Evolutionary conservation across 352 stramenopile species (phyloP), one percentile per base, ranked within the genome.

Genomic region (Pythium phragmitis): DNA sequence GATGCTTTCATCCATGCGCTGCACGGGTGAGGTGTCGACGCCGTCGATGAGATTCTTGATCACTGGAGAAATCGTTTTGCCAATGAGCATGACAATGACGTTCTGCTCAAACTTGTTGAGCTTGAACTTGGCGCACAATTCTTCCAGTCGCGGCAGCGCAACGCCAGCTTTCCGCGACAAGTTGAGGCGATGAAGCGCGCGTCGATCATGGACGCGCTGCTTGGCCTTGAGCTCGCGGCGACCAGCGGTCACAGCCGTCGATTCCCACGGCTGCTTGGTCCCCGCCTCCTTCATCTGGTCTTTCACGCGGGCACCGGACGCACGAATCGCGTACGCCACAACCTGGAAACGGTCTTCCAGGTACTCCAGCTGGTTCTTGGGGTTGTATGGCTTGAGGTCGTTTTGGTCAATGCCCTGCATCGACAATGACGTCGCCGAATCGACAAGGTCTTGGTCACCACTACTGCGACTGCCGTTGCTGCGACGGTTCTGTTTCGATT

Each of bases 21-120:
- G 87, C 47, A 94, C 87, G 0, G 83, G 83, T 39, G 84, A 91
- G 51, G 72, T 92, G 67, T 94, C 85, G 47, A 94, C 83, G 23
- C 85, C 82, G 63, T 96, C 87, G 43, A 96, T 81, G 9, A 94
- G 76, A 63, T 92, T 92, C 70, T 92, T 92, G 68, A 96, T 91
- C 23, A 96, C 84, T 1, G 88, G 88, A 53, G 86, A 95, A 67
- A 96, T 92, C 3, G 88, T 96, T 63, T 94, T 94, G 50, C 88
- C 88, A 61, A 96, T 94, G 33, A 96, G 74, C 80, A 96, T 92
- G 49, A 94, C 85, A 59, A 96, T 93, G 64, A 96, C 85, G 52
- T 92, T 92, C 65, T 93, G 86, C 67, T 96, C 88, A 62, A 94
- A 96, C 46, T 76, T 80, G 68, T 89, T 92, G 7, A 95, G 75